Conservation (phyloP, 176 grass and related monocot species). For the Carex kokanica region DNA sequence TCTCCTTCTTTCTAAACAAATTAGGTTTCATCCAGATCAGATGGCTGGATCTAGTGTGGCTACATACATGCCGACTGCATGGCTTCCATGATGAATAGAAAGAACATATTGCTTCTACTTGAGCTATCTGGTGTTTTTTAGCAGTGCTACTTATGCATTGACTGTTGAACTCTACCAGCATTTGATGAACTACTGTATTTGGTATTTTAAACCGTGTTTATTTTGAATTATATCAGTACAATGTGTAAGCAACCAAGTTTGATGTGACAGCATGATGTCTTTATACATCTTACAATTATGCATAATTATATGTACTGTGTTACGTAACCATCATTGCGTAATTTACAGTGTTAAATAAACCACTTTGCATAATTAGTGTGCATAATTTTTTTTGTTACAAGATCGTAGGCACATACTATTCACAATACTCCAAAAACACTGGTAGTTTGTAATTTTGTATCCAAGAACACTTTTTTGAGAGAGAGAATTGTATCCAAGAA, state of each 20-base stretch:
- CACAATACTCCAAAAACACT: not conserved
- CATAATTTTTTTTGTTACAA: not conserved
- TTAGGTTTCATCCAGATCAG: conserved; percentile 71
- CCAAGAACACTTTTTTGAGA: not conserved
- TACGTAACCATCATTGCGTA: not conserved
- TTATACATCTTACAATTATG: not conserved
- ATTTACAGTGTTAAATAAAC: not conserved
- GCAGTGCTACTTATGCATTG: not conserved
- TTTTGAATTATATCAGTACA: not conserved
- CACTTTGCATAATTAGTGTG: not conserved
- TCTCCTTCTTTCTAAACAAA: not conserved
- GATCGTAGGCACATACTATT: not conserved
- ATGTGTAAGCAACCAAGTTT: not conserved
- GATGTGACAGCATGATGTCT: not conserved
- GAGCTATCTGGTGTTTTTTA: not conserved
- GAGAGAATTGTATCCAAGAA: not conserved
- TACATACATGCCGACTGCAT: conserved; percentile 65
- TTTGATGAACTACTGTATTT: conserved; percentile 14
- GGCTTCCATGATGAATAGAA: conserved; percentile 71
- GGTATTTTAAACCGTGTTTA: not conserved
- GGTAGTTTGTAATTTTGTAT: not conserved
- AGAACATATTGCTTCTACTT: not conserved
- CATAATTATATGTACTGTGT: not conserved
- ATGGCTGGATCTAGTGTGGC: conserved; percentile 65
- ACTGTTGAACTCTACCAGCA: not conserved